Percentiles rank a stretch among this genome's conserved stretches.
phyloP scores from a whole-genome alignment of 768 basidiomycete species.

The Auricularia sp. region DNA sequence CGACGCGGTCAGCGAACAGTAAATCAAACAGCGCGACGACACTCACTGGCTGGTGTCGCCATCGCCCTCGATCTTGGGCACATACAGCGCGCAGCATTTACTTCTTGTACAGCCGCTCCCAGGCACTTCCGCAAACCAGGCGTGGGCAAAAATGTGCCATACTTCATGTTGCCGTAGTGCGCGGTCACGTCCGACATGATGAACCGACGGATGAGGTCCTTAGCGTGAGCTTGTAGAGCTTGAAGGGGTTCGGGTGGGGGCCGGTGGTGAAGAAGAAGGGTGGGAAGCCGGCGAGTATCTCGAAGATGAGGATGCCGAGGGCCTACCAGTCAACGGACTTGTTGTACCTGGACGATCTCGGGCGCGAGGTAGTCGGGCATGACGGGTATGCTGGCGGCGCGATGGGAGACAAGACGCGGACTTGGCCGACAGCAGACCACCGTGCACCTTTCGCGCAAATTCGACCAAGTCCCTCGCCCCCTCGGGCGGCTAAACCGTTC shows the following conservation, averaged over 20 bases:
- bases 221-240: slow-evolving; percentile 93
- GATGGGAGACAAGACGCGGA: no score
- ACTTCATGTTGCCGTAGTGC: slow-evolving; percentile 80
- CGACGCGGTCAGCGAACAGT: not conserved
- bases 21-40: not conserved
- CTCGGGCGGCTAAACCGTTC: no score
- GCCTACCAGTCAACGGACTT: slow-evolving; percentile 99
- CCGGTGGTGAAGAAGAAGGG: slow-evolving; percentile 81
- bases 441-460: no score
- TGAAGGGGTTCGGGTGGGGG: slow-evolving; percentile 54
- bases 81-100: slow-evolving; percentile 90
- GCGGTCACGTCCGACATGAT: slow-evolving; percentile 83
- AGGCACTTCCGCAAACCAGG: slow-evolving; percentile 90
- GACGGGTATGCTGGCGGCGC: slow-evolving; percentile 25
- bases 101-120: slow-evolving; percentile 65
- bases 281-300: slow-evolving; percentile 93
- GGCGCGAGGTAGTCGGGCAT: slow-evolving; percentile 96
- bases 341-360: slow-evolving; percentile 60
- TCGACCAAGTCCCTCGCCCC: no score
- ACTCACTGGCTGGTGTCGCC: slow-evolving; percentile 68
- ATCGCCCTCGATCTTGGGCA: slow-evolving; percentile 84
- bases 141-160: slow-evolving; percentile 88
- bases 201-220: slow-evolving; percentile 80
- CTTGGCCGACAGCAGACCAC: no score
- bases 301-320: slow-evolving; percentile 90